These are phyloP conservation scores for Mycena latifolia DNA, from an alignment of 768 basidiomycete genomes.

Conservation along the genomic window DNA sequence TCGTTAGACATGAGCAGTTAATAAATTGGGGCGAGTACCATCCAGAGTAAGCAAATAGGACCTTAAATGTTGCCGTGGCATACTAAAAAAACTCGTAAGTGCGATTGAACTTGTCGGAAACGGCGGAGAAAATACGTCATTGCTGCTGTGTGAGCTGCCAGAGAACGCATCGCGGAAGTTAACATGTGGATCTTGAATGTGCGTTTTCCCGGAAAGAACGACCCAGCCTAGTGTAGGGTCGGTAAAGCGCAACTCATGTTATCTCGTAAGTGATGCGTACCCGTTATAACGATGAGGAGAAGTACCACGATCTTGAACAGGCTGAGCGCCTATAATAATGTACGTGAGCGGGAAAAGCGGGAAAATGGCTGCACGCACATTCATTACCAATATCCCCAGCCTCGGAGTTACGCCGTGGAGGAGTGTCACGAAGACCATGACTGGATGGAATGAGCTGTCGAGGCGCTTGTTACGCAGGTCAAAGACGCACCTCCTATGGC, in stretches of 20 bases:
- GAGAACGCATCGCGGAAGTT: conserved; percentile 69
- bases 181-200: conserved; percentile 60
- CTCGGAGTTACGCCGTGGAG: conserved; percentile 66
- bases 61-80: conserved; percentile 72
- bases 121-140: conserved; percentile 37
- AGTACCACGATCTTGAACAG: conserved; percentile 69
- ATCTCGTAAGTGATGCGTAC: no score
- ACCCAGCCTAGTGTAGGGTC: conserved; percentile 58
- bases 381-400: conserved; percentile 64
- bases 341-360: conserved; percentile 33
- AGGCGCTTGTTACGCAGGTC: not conserved
- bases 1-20: not conserved
- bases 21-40: conserved; percentile 8
- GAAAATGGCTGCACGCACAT: conserved; percentile 46
- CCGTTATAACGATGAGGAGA: conserved; percentile 63
- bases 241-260: no score
- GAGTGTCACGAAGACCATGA: conserved; percentile 62
- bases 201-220: conserved; percentile 65
- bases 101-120: not conserved
- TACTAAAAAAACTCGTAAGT: conserved; percentile 57
- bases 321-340: conserved; percentile 58
- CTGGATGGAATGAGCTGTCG: conserved; percentile 42
- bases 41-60: conserved; percentile 51
- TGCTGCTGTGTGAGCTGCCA: conserved; percentile 64
- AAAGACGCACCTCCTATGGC: conserved; percentile 61